These are phyloP conservation scores for Hanseniaspora valbyensis DNA, from an alignment of 805 yeast species.

Conservation along the genomic window DNA sequence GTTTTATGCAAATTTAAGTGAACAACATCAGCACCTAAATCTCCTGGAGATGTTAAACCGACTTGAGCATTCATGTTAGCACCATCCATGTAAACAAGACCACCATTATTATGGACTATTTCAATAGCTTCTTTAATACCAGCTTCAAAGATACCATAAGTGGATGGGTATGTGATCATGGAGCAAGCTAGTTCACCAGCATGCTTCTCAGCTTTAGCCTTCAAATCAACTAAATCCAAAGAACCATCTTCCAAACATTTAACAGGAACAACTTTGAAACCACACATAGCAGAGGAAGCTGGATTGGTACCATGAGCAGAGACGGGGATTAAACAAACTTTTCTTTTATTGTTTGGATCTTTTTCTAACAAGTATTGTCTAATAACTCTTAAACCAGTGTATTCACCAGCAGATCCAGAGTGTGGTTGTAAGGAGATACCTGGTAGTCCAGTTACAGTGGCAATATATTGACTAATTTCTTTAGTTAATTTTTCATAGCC, in stretches of 20 bases:
- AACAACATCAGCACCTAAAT: conserved; percentile 95
- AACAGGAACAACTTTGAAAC: conserved; percentile 83
- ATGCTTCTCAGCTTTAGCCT: conserved; percentile 59
- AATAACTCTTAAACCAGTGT: conserved; percentile 82
- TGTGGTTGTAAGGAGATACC: conserved; percentile 91
- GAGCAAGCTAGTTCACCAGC: conserved; percentile 67
- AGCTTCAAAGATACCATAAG: conserved; percentile 93
- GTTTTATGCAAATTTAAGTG: conserved; percentile 95
- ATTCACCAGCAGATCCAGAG: conserved; percentile 98
- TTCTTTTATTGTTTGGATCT: conserved; percentile 59
- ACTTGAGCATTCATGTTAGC: conserved; percentile 99
- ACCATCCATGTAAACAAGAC: conserved; percentile 95
- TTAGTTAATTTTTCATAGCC: conserved; percentile 70
- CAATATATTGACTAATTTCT: conserved; percentile 73
- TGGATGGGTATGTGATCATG: conserved; percentile 96
- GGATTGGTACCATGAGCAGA: conserved; percentile 98
- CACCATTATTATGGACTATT: conserved; percentile 76
- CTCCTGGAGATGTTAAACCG: conserved; percentile 95
- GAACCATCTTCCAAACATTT: conserved; percentile 81
- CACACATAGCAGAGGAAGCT: conserved; percentile 96
- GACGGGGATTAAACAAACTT: conserved; percentile 88
- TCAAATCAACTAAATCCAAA: conserved; percentile 67
- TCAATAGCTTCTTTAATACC: conserved; percentile 76
- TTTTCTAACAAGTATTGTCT: conserved; percentile 58
- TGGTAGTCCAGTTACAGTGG: conserved; percentile 86